Base-by-base conservation (phyloP, 352 stramenopile species). In the Pythium sukuiense region DNA sequence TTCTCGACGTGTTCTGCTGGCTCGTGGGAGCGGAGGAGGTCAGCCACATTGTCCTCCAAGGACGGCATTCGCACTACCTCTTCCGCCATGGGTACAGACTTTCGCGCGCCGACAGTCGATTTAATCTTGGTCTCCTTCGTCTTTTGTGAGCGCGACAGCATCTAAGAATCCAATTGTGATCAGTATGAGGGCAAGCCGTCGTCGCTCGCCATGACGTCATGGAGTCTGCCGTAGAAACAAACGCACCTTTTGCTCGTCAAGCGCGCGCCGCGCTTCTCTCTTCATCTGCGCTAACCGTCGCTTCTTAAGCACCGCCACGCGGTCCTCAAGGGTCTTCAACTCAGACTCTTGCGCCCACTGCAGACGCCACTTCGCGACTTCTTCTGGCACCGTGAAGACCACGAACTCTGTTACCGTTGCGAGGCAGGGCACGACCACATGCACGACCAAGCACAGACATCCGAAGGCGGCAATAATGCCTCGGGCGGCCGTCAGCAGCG, bases 401-500 rank as follows among this genome's bases (percentile, higher is more conserved):
- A 69, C 12, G 6, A 73, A 29, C 35, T 61, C 39, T 13, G 41
- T 49, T n/a, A 63, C 33, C 12, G 16, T 20, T 11, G 11, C 18
- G 20, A 65, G 13, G 33, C 49, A 59, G 16, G 67, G 67, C 16
- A 63, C 30, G 27, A 73, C 43, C 3, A 54, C 67, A 16, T 69
- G 26, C 12, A 56, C 18, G 16, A 66, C 41, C 14, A 73, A 55
- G 35, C 57, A 69, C 3, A 73, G 16, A 32, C 24, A 57, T 2
- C 67, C 67, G 33, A 69, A 66, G 26, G 50, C 48, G n/a, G 67
- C 67, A 33, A 69, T 54, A 33, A 73, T 20, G 32, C 60, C 67
- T 13, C 67, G 61, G 33, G 52, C 56, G 33, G 59, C 39, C 27
- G 61, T 63, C 16, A 69, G 24, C 26, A 73, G 55, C 61, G 67